Percentiles rank a stretch among this genome's conserved stretches.
Evolutionary conservation across 2,329 filamentous ascomycete species (phyloP).

Genomic region (Aspergillus novoparasiticus): DNA sequence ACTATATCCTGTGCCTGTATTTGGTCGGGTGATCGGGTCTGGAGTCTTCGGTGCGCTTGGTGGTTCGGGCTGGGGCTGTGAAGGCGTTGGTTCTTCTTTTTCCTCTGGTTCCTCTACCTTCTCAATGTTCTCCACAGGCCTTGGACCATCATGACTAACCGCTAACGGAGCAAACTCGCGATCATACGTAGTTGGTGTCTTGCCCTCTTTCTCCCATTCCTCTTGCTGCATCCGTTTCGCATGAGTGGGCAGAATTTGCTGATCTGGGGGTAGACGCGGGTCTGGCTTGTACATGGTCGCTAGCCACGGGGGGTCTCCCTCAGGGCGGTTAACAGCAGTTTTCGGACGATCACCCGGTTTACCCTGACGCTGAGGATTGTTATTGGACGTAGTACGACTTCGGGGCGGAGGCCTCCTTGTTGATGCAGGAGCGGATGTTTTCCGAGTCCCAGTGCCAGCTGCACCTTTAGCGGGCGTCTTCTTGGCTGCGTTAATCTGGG

Average conservation of each 20-base stretch:
- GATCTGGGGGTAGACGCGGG: conserved; percentile 87
- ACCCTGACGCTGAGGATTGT: conserved; percentile 56
- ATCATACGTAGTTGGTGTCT: conserved; percentile 82
- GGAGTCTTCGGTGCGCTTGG: conserved; percentile 29
- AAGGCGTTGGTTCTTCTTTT: conserved; percentile 6
- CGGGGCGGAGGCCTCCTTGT: conserved; percentile 46
- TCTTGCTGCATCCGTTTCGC: conserved; percentile 89
- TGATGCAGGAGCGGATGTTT: conserved; percentile 40
- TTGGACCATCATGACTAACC: conserved; percentile 40
- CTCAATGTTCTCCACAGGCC: conserved; percentile 20
- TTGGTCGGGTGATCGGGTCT: conserved; percentile 35
- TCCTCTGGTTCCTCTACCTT: conserved; percentile 15
- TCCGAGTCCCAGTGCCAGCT: conserved; percentile 35
- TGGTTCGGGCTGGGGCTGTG: conserved; percentile 16
- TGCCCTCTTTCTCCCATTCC: conserved; percentile 91
- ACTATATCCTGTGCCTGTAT: conserved; percentile 52
- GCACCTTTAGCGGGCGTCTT: conserved; percentile 30
- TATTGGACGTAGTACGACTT: conserved; percentile 36
- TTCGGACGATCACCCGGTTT: conserved; percentile 60
- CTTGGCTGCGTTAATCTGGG: conserved; percentile 34
- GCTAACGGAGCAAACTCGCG: conserved; percentile 81
- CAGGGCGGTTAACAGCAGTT: conserved; percentile 69
- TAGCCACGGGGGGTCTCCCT: conserved; percentile 96
- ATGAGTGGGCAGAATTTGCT: conserved; percentile 93
- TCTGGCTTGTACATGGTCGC: conserved; percentile 94